phyloP scores from a whole-genome alignment of 345 rosid species.

The Melaleuca quinquenervia region DNA sequence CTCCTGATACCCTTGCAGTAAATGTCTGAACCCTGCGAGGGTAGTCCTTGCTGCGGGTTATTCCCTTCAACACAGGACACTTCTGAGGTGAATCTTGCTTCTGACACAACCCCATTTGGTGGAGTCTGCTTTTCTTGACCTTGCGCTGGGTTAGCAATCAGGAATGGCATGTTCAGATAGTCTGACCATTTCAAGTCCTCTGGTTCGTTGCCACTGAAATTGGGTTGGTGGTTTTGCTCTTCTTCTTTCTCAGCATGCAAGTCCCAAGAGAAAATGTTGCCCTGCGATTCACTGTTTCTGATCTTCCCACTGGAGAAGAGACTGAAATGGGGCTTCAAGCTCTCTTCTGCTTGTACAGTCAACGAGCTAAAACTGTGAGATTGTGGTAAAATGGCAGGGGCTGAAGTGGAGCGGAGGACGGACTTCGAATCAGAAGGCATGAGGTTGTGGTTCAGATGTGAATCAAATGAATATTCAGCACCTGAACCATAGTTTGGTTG shows the following conservation, averaged over 20 bases:
- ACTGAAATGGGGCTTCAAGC: neutral
- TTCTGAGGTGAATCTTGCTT: neutral
- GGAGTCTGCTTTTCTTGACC: slow-evolving; percentile 1
- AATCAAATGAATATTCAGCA: neutral
- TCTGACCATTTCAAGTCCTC: slow-evolving; percentile 12
- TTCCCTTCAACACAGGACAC: neutral
- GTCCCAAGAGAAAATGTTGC: neutral
- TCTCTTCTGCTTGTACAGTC: neutral
- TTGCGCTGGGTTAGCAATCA: neutral
- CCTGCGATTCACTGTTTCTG: neutral
- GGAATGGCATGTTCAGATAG: slow-evolving; percentile 6
- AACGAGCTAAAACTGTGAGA: neutral
- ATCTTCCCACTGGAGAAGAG: neutral
- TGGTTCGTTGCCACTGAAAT: neutral
- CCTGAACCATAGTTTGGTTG: neutral
- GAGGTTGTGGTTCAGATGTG: neutral
- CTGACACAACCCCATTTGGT: neutral
- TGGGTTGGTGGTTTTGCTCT: neutral
- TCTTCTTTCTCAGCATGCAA: neutral
- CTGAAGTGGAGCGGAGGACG: neutral
- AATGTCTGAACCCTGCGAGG: slow-evolving; percentile 2
- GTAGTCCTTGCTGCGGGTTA: neutral
- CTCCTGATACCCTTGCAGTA: slow-evolving; percentile 6
- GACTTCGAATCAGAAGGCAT: neutral
- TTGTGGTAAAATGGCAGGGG: neutral